A percentile compares a stretch with the other conserved stretches of the same genome.
phyloP scores from a whole-genome alignment of 495 filamentous ascomycete genomes.

The Penicillium odoratum region DNA sequence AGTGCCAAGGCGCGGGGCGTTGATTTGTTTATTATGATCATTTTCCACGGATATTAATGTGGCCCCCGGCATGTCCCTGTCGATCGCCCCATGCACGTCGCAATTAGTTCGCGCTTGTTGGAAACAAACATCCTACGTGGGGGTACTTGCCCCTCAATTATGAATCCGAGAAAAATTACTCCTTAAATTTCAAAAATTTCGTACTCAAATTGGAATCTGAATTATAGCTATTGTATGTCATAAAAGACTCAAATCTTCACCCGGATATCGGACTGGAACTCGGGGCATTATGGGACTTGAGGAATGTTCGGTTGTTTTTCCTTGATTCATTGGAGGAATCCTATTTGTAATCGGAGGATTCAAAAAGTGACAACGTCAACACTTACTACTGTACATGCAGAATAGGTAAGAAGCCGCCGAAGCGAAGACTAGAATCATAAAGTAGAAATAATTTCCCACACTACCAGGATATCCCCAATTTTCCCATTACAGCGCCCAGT shows the following conservation, averaged over 20 bases:
- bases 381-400: background rate
- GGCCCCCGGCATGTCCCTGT: constrained; percentile 24
- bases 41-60: background rate
- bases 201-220: background rate
- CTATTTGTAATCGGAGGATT: background rate
- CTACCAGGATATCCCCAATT: constrained; percentile 44
- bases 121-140: background rate
- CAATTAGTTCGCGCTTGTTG: constrained; percentile 3
- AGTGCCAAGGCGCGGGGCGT: constrained; percentile 4
- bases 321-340: background rate
- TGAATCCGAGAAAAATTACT: no score
- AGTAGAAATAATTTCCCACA: constrained; percentile 35
- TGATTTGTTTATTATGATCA: constrained; percentile 16
- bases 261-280: background rate
- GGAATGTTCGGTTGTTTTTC: background rate
- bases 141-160: background rate
- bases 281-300: background rate
- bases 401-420: background rate
- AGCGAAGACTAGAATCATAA: constrained; percentile 14
- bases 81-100: constrained; percentile 23
- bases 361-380: background rate
- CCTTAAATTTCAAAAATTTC: no score
- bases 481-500: constrained; percentile 50
- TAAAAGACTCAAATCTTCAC: background rate
- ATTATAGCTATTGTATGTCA: background rate